Base-by-base conservation (phyloP, 2,329 filamentous ascomycete species). In the Chrysoporthe deuterocubensis region DNA sequence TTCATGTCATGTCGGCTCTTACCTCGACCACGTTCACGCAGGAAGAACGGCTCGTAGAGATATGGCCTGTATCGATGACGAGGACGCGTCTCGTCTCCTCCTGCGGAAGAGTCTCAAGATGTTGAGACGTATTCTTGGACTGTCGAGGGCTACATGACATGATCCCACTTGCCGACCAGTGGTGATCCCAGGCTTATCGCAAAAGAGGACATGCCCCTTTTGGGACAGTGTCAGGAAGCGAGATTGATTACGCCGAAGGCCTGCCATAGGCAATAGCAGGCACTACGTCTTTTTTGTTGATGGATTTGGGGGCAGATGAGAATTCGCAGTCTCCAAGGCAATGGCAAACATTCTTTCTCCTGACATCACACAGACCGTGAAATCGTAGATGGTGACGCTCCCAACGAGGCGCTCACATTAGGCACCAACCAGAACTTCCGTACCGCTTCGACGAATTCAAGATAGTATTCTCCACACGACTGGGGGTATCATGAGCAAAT, bases 81-180 rank as follows among this genome's bases (percentile, higher is more conserved):
- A 21, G 65, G 63, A 62, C 65, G 65, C 65, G 61, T 52, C 68
- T 69, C 62, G 57, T 65, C 68, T 63, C 58, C 26, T 21, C 21
- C 57, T 62, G 63, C 58, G n/a, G 61, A 48, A 62, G 54, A 60
- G 52, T 62, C 67, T 66, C 58, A 63, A 67, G 65, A 65, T 62
- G 65, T 62, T 56, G 65, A 69, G 66, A 52, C 58, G 34, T 43
- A 46, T 61, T 65, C 62, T 69, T 67, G 65, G 68, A 62, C 61
- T 37, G 46, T 60, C 46, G 57, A 65, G 66, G 58, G 46, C 62
- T 62, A 63, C 52, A 56, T 67, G 68, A 67, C 62, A 65, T 68
- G 62, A 67, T 65, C 64, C n/a, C n/a, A 46, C 32, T 21, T 26
- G 21, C 62, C 62, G 58, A 62, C 59, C 62, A 58, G 65, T 63